Evolutionary conservation across 208 protist genomes (phyloP), one percentile per base, ranked within the genome.

Genomic region (Phytomonas francai): DNA sequence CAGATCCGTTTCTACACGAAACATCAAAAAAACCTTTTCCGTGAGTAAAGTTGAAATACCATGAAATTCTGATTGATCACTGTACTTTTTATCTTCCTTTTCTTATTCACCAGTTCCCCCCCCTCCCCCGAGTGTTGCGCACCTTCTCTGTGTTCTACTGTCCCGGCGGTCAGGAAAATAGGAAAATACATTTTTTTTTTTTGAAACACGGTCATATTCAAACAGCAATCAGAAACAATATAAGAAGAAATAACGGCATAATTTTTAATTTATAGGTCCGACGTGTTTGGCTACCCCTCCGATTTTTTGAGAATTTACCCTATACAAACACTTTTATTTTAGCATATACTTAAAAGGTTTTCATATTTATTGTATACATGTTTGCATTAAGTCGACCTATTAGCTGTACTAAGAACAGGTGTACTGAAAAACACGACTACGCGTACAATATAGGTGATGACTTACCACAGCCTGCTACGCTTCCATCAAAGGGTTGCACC

Each of bases 121-220:
- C 6, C 11, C 19, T 25, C 25, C 6, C 11, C 19, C 7, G 3
- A 45, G 28, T 60, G n/a, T 69, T 67, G 7, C 11, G 6, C 33
- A 19, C 42, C 65, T 72, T 65, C 60, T 65, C 2, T 60, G 34
- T 58, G 31, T 65, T 6, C 31, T 59, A 25, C 16, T 6, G 25
- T 54, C 11, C 3, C 25, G 45, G 19, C 19, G 25, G 45, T 36
- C 33, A 62, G 36, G n/a, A 27, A 62, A 45, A 71, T 30, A 64
- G 45, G 31, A 65, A 65, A 29, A 54, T 27, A n/a, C 25, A 9
- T 32, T 32, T 2, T 22, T 32, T 9, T 9, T 4, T 62, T 33
- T 62, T 32, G 25, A 54, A 54, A 54, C 45, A 6, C 45, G 6
- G 19, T 25, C 45, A 54, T 54, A 54, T 25, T 5, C 45, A 54